Evolutionary conservation across 371 early-diverging fungal species (phyloP).

Genomic region (Amoeboradix gromovi): DNA sequence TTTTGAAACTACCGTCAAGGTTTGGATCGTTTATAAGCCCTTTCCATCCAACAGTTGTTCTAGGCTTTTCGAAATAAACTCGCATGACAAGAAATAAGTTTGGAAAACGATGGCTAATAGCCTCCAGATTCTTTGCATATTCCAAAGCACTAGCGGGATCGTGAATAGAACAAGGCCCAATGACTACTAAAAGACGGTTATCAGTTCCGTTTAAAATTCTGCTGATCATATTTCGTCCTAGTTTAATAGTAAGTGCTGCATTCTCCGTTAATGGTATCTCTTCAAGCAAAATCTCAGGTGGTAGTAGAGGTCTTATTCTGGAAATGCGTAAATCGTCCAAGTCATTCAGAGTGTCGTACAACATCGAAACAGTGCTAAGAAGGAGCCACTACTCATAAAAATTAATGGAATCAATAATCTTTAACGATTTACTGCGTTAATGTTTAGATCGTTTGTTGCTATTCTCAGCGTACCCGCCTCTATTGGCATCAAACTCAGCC

Average conservation of each 20-base stretch:
- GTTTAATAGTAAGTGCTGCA: too few relatives aligned
- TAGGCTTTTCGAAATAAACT: conserved; percentile 69
- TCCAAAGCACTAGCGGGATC: conserved; percentile 52
- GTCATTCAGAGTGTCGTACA: too few relatives aligned
- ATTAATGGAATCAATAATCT: too few relatives aligned
- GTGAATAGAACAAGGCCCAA: conserved; percentile 81
- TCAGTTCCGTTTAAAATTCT: conserved; percentile 43
- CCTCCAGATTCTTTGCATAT: conserved; percentile 28
- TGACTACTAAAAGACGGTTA: conserved; percentile 53
- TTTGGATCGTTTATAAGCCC: conserved; percentile 69
- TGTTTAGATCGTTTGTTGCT: too few relatives aligned
- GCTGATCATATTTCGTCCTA: too few relatives aligned
- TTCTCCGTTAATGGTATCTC: neutral
- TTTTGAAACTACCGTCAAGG: conserved; percentile 40
- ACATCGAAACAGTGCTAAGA: too few relatives aligned
- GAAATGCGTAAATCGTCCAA: conserved; percentile 54
- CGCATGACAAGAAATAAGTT: conserved; percentile 42
- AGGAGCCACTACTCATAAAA: too few relatives aligned
- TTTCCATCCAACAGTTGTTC: conserved; percentile 71
- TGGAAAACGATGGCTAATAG: conserved; percentile 8
- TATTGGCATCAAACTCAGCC: conserved; percentile 67
- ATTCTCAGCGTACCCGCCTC: conserved; percentile 82
- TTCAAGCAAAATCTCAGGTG: conserved; percentile 19
- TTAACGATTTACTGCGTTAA: too few relatives aligned
- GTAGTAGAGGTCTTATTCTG: conserved; percentile 60